These are phyloP conservation scores for Phytophthora pistaciae DNA, from an alignment of 352 stramenopile genomes.

Conservation along the genomic window DNA sequence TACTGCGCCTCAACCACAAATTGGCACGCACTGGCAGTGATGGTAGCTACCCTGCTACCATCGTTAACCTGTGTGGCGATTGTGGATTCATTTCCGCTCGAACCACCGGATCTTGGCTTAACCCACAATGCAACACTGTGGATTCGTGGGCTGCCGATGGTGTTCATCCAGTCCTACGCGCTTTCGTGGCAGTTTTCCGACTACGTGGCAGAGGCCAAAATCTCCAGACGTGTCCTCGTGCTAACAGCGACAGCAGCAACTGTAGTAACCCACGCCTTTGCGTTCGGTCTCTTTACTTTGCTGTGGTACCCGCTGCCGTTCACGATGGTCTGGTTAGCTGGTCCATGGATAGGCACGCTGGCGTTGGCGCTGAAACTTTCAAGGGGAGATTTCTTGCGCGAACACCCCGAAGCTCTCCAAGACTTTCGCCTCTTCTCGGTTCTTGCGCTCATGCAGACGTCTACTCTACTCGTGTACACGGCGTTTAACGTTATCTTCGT, in stretches of 20 bases:
- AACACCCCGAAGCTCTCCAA: conserved; percentile 3
- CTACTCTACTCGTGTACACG: conserved; percentile 5
- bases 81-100: conserved; percentile 18
- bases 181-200: conserved; percentile 13
- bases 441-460: conserved; percentile 12
- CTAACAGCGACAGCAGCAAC: conserved; percentile 1
- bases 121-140: conserved; percentile 11
- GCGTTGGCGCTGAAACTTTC: conserved; percentile 17
- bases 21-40: background rate
- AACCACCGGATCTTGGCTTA: conserved; percentile 24
- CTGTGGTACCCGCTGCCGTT: conserved; percentile 26
- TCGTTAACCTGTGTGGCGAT: conserved; percentile 8
- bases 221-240: conserved; percentile 6
- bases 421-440: conserved; percentile 18
- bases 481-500: conserved; percentile 17
- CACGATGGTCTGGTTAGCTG: conserved; percentile 17
- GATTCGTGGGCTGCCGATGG: conserved; percentile 6
- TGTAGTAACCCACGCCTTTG: conserved; percentile 2
- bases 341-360: conserved; percentile 19
- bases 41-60: background rate
- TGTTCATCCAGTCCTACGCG: conserved; percentile 11
- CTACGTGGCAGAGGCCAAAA: conserved; percentile 18
- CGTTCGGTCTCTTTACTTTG: conserved; percentile 1
- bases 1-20: conserved; percentile 20
- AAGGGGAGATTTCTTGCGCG: conserved; percentile 18